Base-by-base conservation (phyloP, 2,329 filamentous ascomycete species). In the Arthrocladium fulminans region DNA sequence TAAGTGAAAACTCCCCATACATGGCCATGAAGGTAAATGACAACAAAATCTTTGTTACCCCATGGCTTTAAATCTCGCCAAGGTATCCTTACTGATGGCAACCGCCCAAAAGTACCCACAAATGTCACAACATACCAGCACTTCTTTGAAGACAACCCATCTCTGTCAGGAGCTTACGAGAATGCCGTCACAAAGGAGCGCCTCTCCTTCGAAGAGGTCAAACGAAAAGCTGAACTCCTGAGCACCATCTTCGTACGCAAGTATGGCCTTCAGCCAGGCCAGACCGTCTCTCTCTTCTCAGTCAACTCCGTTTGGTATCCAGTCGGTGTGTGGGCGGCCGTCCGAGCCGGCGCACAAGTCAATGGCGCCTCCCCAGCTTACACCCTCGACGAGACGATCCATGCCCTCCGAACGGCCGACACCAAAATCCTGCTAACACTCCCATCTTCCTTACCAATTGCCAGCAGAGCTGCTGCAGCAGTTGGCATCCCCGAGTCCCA, bases 301-400 rank as follows among this genome's bases (percentile, higher is more conserved):
- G 74, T 74, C 19, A 84, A 84, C 57, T 80, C 75, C 13, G 75
- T 84, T 47, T 83, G 79, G 79, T 83, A 82, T 57, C 80, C 80
- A 0, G 74, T 83, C 2, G 77, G 76, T 8, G 76, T 83, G 68
- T 72, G 78, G 51, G 73, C 74, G 0, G 73, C 74, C 2, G 67
- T 79, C 9, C 70, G 74, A 17, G 71, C 68, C 5, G 75, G 55
- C 51, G 80, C 74, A 6, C 70, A 77, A 34, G 75, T 83, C 1
- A 78, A 73, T 2, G 80, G 81, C 1, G 80, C 79, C 0, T 78
- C 73, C 13, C 80, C 80, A 0, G 80, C 79, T 0, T 84, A 84
- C 62, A 82, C 76, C 48, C 69, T 76, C n/a, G 81, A 84, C 41
- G 81, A 85, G 54, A 82, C 84, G 75, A 74, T 73, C 1, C 81